Evolutionary conservation across 805 yeast genomes (phyloP).

Genomic region (Cyberlindnera lachancei): DNA sequence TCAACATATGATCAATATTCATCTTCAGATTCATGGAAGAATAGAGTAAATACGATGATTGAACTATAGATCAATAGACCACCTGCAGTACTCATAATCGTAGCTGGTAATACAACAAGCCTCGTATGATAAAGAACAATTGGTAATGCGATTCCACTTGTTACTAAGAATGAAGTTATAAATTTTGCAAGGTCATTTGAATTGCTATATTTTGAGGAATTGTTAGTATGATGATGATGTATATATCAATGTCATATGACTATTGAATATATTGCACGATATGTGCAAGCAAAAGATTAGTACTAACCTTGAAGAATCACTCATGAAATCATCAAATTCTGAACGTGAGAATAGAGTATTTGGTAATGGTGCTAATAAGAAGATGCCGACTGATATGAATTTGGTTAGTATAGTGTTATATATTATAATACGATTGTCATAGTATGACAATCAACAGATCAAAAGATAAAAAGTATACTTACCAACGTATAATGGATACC

Average conservation of each 20-base stretch:
- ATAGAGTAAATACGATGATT: constrained; percentile 72
- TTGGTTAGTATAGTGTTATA: constrained; percentile 5
- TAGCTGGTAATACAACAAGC: constrained; percentile 62
- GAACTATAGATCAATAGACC: constrained; percentile 81
- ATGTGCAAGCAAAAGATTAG: too few species aligned
- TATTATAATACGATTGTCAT: background rate
- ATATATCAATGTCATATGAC: too few species aligned
- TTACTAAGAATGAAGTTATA: constrained; percentile 65
- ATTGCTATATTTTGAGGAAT: constrained; percentile 15
- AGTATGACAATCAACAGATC: too few species aligned
- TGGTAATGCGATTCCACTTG: constrained; percentile 73
- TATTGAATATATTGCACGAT: too few species aligned
- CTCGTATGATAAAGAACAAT: constrained; percentile 68
- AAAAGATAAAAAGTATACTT: constrained; percentile 16
- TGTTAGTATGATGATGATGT: too few species aligned
- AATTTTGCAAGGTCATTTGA: constrained; percentile 78
- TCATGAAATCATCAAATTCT: constrained; percentile 50
- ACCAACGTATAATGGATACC: constrained; percentile 81
- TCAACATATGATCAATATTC: too few species aligned
- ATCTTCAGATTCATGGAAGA: constrained; percentile 47
- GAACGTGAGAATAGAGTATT: constrained; percentile 47
- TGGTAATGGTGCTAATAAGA: constrained; percentile 66
- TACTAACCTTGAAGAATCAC: constrained; percentile 39
- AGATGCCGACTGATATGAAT: constrained; percentile 43
- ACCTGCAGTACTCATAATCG: constrained; percentile 70